Conservation (phyloP, 139 green algal species). For the Volvox reticuliferus region DNA sequence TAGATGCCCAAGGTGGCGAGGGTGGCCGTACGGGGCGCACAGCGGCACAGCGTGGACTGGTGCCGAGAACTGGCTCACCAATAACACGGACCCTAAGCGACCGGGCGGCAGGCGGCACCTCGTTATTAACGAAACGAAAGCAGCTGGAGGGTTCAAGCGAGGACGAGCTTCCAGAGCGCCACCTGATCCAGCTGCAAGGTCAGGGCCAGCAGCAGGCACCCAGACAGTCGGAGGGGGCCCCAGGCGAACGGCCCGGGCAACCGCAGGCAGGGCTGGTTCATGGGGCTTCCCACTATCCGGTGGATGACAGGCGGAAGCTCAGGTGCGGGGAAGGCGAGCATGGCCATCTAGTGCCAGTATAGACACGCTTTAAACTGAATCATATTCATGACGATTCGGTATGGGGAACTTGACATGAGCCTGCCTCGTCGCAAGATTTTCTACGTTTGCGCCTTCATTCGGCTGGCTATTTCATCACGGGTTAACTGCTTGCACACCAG, state of each 20-base stretch:
- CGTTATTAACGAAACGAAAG: slow-evolving; percentile 13
- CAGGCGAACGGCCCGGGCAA: not conserved
- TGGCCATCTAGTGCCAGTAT: no score
- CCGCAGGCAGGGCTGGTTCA: not conserved
- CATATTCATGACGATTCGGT: no score
- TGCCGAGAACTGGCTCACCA: not conserved
- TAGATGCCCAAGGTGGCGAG: not conserved
- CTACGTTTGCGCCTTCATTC: no score
- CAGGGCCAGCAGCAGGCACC: not conserved
- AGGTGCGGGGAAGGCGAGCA: not conserved
- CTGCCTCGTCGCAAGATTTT: no score
- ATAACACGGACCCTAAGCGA: not conserved
- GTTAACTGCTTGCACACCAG: no score
- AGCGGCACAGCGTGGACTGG: not conserved
- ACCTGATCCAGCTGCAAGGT: not conserved
- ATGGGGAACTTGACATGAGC: no score
- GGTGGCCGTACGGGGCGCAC: not conserved
- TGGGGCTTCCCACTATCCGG: not conserved
- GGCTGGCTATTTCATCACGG: no score
- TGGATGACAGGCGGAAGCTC: not conserved
- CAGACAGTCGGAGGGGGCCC: not conserved
- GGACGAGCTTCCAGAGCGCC: not conserved
- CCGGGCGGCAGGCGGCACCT: not conserved
- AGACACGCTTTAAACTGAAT: no score
- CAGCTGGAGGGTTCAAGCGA: not conserved